Evolutionary conservation across 768 basidiomycete species (phyloP).

Genomic region (Xerocomus potaroensis): DNA sequence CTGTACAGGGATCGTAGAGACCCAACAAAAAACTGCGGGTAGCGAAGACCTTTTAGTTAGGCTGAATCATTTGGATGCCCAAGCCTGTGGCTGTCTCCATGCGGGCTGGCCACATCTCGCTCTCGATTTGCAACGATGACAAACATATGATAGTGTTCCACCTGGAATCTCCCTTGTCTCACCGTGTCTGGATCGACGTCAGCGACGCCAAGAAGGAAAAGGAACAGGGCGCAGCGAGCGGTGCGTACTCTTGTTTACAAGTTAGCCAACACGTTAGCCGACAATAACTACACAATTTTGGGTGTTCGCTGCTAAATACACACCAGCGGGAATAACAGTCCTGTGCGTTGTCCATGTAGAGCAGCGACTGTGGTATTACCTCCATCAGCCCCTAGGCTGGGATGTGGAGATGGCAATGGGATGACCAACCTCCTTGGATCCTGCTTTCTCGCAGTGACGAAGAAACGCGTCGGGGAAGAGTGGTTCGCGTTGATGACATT

Average conservation of each 20-base stretch:
- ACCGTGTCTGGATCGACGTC: conserved; percentile 21
- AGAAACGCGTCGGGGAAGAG: conserved; percentile 20
- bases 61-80: conserved; percentile 5
- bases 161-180: conserved; percentile 28
- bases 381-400: background rate
- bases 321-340: conserved; percentile 30
- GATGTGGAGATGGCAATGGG: background rate
- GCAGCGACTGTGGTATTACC: conserved; percentile 4
- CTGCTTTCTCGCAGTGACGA: conserved; percentile 16
- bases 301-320: conserved; percentile 28
- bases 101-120: conserved; percentile 15
- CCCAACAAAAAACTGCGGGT: conserved; percentile 9
- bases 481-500: conserved; percentile 23
- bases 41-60: background rate
- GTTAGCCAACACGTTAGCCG: conserved; percentile 30
- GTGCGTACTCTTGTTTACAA: conserved; percentile 25
- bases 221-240: background rate
- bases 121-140: conserved; percentile 22
- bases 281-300: conserved; percentile 21
- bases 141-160: conserved; percentile 30
- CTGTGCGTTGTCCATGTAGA: conserved; percentile 30
- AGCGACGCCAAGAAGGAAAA: background rate
- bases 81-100: conserved; percentile 20
- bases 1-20: too few relatives aligned
- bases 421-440: conserved; percentile 17